Evolutionary conservation across 2,329 filamentous ascomycete genomes (phyloP).

Genomic region (Fusarium albosuccineum): DNA sequence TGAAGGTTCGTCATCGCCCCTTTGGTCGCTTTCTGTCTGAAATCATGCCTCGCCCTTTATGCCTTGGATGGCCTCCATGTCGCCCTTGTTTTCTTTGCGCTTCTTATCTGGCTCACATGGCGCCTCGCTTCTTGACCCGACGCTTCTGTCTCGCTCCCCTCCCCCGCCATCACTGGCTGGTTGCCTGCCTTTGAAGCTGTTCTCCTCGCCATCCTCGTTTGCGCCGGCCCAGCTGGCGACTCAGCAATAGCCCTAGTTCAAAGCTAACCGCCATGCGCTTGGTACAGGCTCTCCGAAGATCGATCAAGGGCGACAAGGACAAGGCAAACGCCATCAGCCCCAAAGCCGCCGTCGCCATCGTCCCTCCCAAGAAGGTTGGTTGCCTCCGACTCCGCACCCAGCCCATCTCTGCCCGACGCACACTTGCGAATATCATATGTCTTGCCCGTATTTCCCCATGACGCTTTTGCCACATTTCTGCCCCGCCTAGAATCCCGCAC

Average conservation of each 20-base stretch:
- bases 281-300: conserved; percentile 82
- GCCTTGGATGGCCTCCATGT: conserved; percentile 13
- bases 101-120: conserved; percentile 19
- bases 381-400: conserved; percentile 25
- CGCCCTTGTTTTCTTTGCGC: conserved; percentile 15
- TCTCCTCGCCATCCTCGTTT: conserved; percentile 24
- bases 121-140: conserved; percentile 11
- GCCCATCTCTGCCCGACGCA: background rate
- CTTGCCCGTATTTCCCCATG: conserved; percentile 22
- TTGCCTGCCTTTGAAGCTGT: conserved; percentile 2
- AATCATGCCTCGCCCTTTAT: conserved; percentile 20
- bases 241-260: conserved; percentile 32
- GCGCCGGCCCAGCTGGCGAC: conserved; percentile 24
- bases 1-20: conserved; percentile 52
- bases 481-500: conserved; percentile 31
- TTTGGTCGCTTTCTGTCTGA: conserved; percentile 32
- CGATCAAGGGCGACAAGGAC: conserved; percentile 90
- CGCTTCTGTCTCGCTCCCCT: conserved; percentile 19
- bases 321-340: conserved; percentile 79
- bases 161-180: conserved; percentile 23
- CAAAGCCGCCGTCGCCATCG: conserved; percentile 88
- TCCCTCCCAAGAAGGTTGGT: conserved; percentile 91
- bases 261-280: conserved; percentile 60
- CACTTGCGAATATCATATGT: conserved; percentile 32
- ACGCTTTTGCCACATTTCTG: conserved; percentile 21